A percentile compares a stretch with the other conserved stretches of the same genome.
phyloP scores from a whole-genome alignment of 2,329 filamentous ascomycete species.

The Cercospora brassicicola region DNA sequence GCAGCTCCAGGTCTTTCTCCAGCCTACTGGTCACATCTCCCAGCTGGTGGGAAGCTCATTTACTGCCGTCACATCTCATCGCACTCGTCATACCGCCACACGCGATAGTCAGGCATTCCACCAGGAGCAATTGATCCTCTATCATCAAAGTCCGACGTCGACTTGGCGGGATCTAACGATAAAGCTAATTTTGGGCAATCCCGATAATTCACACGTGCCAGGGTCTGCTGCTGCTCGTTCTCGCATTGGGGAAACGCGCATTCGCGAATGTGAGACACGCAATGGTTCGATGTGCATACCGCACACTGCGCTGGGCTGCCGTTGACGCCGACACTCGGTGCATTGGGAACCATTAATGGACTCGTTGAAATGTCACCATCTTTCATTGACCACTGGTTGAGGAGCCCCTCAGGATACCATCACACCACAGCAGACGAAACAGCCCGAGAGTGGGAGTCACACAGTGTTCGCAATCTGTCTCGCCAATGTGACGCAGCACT shows the following conservation, averaged over 20 bases:
- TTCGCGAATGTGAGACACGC: conserved; percentile 1
- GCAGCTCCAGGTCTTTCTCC: neutral
- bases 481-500: neutral
- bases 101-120: neutral
- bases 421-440: neutral
- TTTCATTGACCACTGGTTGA: neutral
- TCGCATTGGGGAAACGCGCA: conserved; percentile 1
- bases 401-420: neutral
- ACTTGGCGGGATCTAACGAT: neutral
- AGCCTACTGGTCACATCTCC: neutral
- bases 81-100: neutral
- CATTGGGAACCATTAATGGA: neutral
- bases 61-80: neutral
- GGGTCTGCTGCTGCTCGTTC: conserved; percentile 5
- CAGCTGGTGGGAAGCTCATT: neutral
- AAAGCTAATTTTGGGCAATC: conserved; percentile 2
- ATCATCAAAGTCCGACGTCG: neutral
- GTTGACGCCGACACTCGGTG: neutral
- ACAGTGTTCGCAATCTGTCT: neutral
- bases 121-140: neutral
- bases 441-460: neutral
- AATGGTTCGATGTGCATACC: conserved; percentile 1
- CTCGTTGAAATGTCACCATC: neutral
- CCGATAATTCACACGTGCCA: neutral
- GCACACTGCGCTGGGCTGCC: neutral